Conservation (phyloP, 805 yeast species). For the Ogataea dorogensis region DNA sequence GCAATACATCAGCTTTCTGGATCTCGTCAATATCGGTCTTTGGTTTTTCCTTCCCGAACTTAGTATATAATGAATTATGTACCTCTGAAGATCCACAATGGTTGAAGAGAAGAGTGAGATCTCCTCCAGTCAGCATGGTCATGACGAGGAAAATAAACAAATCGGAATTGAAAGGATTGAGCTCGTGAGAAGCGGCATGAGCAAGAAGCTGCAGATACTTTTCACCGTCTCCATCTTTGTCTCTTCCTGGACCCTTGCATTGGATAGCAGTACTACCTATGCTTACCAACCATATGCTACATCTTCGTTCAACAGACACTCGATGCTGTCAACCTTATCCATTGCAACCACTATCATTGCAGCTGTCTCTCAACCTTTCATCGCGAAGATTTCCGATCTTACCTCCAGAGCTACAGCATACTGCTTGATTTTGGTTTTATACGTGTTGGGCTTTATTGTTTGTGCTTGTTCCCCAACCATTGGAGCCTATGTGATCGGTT, state of each 20-base stretch:
- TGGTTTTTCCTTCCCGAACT: too few relatives aligned
- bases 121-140: too few relatives aligned
- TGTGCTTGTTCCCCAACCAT: conserved; percentile 23
- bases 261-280: conserved; percentile 25
- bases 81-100: too few relatives aligned
- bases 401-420: conserved; percentile 26
- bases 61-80: too few relatives aligned
- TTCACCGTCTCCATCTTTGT: neutral
- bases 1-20: too few relatives aligned
- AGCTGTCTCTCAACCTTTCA: conserved; percentile 26
- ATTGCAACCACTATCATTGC: conserved; percentile 25
- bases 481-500: conserved; percentile 28
- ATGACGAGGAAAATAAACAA: neutral
- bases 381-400: conserved; percentile 27
- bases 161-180: neutral
- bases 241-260: neutral
- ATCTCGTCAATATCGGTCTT: too few relatives aligned
- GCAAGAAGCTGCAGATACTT: neutral
- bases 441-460: conserved; percentile 26
- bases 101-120: too few relatives aligned
- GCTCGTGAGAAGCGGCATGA: neutral
- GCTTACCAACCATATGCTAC: conserved; percentile 37
- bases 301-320: conserved; percentile 23
- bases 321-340: conserved; percentile 23
- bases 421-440: conserved; percentile 19